These are phyloP conservation scores for Kwoniella mangroviensis DNA, from an alignment of 768 basidiomycete genomes.

Conservation along the genomic window DNA sequence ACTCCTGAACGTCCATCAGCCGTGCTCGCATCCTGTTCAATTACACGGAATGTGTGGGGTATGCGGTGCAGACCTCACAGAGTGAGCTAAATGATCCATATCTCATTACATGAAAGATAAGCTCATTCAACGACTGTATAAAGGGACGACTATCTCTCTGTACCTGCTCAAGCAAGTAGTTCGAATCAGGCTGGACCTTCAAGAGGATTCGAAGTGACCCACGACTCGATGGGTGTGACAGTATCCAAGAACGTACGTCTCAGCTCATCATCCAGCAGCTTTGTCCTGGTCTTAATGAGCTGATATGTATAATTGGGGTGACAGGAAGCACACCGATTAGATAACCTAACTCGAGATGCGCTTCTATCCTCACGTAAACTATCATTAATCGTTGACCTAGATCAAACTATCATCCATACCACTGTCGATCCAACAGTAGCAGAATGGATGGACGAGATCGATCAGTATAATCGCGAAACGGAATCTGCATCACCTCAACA, in stretches of 20 bases:
- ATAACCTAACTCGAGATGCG: constrained; percentile 77
- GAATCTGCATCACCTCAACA: background rate
- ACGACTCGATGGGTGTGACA: constrained; percentile 86
- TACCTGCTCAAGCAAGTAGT: constrained; percentile 12
- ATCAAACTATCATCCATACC: constrained; percentile 98
- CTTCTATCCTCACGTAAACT: constrained; percentile 77
- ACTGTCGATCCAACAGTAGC: constrained; percentile 98
- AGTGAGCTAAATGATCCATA: constrained; percentile 30
- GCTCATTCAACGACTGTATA: background rate
- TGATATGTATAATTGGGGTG: background rate
- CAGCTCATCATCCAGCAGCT: background rate
- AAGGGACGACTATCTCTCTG: constrained; percentile 53
- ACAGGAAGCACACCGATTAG: constrained; percentile 82
- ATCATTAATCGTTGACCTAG: constrained; percentile 95
- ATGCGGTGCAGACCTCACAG: constrained; percentile 90
- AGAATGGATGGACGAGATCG: constrained; percentile 79
- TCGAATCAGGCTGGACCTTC: constrained; percentile 36
- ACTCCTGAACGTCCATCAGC: constrained; percentile 71
- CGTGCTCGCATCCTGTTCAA: constrained; percentile 96
- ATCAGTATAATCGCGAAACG: constrained; percentile 12
- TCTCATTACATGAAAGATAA: background rate
- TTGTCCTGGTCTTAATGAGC: too few species aligned
- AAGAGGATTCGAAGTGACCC: constrained; percentile 69
- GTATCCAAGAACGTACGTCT: constrained; percentile 67
- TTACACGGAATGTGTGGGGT: constrained; percentile 88